Percentiles rank a stretch among this genome's conserved stretches.
These are phyloP conservation scores for Hericium erinaceus DNA, from an alignment of 768 basidiomycete genomes.

Conservation along the genomic window DNA sequence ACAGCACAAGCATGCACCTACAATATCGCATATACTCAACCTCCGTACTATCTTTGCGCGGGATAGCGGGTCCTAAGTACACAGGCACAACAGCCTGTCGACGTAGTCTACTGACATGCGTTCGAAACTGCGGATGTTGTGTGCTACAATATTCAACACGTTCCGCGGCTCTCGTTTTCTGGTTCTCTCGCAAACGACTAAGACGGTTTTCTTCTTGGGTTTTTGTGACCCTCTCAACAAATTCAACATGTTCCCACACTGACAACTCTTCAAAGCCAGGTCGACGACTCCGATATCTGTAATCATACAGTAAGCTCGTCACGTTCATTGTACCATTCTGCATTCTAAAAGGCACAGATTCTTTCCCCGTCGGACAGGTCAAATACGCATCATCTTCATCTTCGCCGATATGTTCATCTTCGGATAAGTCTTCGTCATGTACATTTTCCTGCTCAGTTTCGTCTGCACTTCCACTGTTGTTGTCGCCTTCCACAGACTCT, in stretches of 20 bases:
- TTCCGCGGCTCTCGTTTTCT: neutral
- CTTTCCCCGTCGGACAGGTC: too few species aligned
- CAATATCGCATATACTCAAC: neutral
- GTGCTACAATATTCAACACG: neutral
- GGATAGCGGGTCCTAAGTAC: neutral
- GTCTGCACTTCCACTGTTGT: too few species aligned
- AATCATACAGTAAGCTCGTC: neutral
- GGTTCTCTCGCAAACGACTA: neutral
- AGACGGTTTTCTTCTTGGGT: neutral
- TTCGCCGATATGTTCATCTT: too few species aligned
- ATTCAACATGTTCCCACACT: neutral
- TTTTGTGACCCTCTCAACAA: neutral
- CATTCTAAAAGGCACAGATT: too few species aligned
- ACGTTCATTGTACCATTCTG: neutral
- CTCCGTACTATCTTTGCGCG: neutral
- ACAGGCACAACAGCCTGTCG: conserved; percentile 2
- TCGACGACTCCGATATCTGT: neutral
- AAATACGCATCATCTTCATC: too few species aligned
- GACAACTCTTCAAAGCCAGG: neutral
- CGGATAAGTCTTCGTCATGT: too few species aligned
- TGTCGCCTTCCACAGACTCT: neutral
- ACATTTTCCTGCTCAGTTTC: too few species aligned
- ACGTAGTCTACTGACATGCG: neutral
- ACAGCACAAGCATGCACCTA: neutral
- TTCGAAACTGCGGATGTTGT: neutral